phyloP scores from a whole-genome alignment of 2,329 filamentous ascomycete species.

The Neonectria punicea region DNA sequence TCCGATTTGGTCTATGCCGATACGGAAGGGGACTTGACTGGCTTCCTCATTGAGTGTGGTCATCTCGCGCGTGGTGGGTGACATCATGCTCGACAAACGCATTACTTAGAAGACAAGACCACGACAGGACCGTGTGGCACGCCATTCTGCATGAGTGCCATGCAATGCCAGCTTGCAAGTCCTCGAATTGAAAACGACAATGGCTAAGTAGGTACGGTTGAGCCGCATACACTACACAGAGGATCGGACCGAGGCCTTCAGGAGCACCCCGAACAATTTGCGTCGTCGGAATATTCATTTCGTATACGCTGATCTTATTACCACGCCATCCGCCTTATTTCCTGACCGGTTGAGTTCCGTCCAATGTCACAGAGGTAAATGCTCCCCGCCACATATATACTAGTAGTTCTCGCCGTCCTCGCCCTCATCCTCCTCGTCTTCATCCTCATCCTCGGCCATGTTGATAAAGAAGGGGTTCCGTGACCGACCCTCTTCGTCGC shows the following conservation, averaged over 20 bases:
- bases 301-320: not conserved
- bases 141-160: conserved; percentile 58
- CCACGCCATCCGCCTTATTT: not conserved
- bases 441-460: conserved; percentile 49
- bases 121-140: conserved; percentile 51
- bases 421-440: conserved; percentile 44
- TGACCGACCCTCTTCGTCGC: conserved; percentile 34
- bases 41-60: conserved; percentile 19
- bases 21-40: conserved; percentile 23
- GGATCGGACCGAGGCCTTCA: not conserved
- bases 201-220: conserved; percentile 25
- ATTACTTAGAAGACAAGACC: conserved; percentile 53
- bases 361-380: not conserved
- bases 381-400: conserved; percentile 24
- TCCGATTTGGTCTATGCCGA: conserved; percentile 7
- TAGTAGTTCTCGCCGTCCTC: conserved; percentile 27
- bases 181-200: not conserved
- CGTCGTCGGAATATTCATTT: not conserved
- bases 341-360: conserved; percentile 2
- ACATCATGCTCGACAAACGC: conserved; percentile 4
- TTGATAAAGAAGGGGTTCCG: conserved; percentile 43
- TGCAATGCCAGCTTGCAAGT: conserved; percentile 54
- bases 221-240: conserved; percentile 22
- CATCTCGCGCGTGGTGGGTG: conserved; percentile 29
- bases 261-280: not conserved